phyloP scores from a whole-genome alignment of 2,329 filamentous ascomycete species.

The Calonectria ilicicola region DNA sequence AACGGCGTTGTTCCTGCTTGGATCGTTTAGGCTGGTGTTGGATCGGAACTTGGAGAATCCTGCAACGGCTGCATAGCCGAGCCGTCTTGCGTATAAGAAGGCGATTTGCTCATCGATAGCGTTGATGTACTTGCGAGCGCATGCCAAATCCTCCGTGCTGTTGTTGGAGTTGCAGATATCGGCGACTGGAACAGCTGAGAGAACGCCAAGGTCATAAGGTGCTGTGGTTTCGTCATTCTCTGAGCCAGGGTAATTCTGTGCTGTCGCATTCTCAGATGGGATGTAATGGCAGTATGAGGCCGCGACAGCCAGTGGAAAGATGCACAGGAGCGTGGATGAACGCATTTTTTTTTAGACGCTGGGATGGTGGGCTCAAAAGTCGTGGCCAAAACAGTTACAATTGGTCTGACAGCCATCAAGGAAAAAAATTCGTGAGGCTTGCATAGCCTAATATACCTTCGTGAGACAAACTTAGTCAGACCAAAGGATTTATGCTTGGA shows the following conservation, averaged over 20 bases:
- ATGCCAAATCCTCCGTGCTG: not conserved
- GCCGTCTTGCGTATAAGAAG: slow-evolving; percentile 28
- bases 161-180: slow-evolving; percentile 13
- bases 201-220: slow-evolving; percentile 1
- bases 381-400: not conserved
- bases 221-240: not conserved
- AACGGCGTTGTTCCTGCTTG: slow-evolving; percentile 22
- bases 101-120: slow-evolving; percentile 32
- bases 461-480: not conserved
- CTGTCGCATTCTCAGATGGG: not conserved
- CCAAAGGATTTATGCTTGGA: not conserved
- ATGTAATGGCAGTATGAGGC: not conserved
- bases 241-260: not conserved
- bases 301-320: not conserved
- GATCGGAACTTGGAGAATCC: slow-evolving; percentile 23
- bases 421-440: not conserved
- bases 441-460: not conserved
- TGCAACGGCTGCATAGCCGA: slow-evolving; percentile 31
- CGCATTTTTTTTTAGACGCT: not conserved
- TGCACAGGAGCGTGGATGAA: not conserved
- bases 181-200: slow-evolving; percentile 21
- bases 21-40: slow-evolving; percentile 21
- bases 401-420: too few species aligned
- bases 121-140: slow-evolving; percentile 32
- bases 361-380: not conserved